Evolutionary conservation across 2,329 filamentous ascomycete genomes (phyloP).

Genomic region (Ramularia collo-cygni): DNA sequence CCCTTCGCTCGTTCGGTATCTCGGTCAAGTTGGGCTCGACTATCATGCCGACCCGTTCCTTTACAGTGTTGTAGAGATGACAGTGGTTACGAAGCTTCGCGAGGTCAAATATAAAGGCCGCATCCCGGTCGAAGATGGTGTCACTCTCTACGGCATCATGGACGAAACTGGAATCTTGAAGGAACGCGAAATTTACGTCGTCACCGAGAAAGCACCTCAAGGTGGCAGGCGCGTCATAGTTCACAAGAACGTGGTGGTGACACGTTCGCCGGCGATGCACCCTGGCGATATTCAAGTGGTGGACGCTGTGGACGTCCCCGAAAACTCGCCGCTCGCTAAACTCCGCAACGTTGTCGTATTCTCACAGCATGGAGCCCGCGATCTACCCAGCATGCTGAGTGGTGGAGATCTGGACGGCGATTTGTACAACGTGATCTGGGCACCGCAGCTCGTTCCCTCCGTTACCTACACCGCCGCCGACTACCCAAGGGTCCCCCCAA

Average conservation of each 20-base stretch:
- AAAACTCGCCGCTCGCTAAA: slow-evolving; percentile 51
- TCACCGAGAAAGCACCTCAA: slow-evolving; percentile 40
- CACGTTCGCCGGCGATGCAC: slow-evolving; percentile 73
- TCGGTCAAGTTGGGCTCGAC: slow-evolving; percentile 53
- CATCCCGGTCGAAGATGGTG: slow-evolving; percentile 62
- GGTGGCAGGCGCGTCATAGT: slow-evolving; percentile 27
- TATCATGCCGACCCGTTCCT: slow-evolving; percentile 65
- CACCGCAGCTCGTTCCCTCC: slow-evolving; percentile 45
- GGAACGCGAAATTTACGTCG: slow-evolving; percentile 63
- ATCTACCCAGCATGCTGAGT: slow-evolving; percentile 70
- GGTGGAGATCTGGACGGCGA: slow-evolving; percentile 84
- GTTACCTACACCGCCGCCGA: slow-evolving; percentile 54
- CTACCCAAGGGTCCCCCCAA: slow-evolving; percentile 55
- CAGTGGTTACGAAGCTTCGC: slow-evolving; percentile 63
- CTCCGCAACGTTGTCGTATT: slow-evolving; percentile 74
- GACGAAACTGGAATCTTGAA: slow-evolving; percentile 66
- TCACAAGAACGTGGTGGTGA: slow-evolving; percentile 53
- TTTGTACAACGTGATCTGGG: slow-evolving; percentile 73
- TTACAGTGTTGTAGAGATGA: slow-evolving; percentile 61
- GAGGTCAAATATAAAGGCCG: slow-evolving; percentile 71
- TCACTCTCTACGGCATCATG: slow-evolving; percentile 77
- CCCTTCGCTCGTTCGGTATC: slow-evolving; percentile 53
- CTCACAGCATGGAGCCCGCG: slow-evolving; percentile 61
- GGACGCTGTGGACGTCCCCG: slow-evolving; percentile 52
- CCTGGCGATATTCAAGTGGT: slow-evolving; percentile 71